Conservation (phyloP, 805 yeast genomes). For the Teunomyces funiuensis region DNA sequence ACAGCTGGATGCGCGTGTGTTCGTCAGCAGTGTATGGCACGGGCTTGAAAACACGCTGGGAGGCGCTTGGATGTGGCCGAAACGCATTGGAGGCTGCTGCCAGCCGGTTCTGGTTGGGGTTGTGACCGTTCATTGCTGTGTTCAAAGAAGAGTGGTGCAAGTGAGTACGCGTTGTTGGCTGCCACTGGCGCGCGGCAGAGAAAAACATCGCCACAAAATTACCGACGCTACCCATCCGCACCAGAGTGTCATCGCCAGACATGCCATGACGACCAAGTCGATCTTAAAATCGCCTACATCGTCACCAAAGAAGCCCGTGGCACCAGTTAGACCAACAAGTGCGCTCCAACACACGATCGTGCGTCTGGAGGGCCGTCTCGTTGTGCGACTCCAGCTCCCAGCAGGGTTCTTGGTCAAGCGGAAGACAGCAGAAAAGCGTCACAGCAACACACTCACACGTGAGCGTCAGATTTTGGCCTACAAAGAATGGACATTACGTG, state of each 20-base stretch:
- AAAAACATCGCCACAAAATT: constrained; percentile 1
- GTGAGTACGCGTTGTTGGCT: not conserved
- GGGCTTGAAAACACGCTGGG: constrained; percentile 16
- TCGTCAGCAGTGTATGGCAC: constrained; percentile 34
- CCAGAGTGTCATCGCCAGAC: not conserved
- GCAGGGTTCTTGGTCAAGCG: not conserved
- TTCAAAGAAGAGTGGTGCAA: not conserved
- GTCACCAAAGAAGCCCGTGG: constrained; percentile 1
- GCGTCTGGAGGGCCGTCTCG: not conserved
- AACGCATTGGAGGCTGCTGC: constrained; percentile 3
- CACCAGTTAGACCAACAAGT: no score
- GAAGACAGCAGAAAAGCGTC: constrained; percentile 2
- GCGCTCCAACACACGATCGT: not conserved
- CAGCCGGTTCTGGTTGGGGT: constrained; percentile 1
- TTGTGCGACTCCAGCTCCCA: constrained; percentile 3
- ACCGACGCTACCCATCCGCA: not conserved
- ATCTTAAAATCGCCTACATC: constrained; percentile 4
- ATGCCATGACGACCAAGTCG: constrained; percentile 1
- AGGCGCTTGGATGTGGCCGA: constrained; percentile 8
- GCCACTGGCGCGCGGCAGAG: not conserved
- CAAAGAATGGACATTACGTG: constrained; percentile 22
- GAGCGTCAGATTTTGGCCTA: constrained; percentile 28
- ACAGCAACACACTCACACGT: constrained; percentile 9
- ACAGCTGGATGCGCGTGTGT: constrained; percentile 31
- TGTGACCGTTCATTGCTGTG: constrained; percentile 3